phyloP scores from a whole-genome alignment of 2,329 filamentous ascomycete species.

The Colletotrichum melonis region DNA sequence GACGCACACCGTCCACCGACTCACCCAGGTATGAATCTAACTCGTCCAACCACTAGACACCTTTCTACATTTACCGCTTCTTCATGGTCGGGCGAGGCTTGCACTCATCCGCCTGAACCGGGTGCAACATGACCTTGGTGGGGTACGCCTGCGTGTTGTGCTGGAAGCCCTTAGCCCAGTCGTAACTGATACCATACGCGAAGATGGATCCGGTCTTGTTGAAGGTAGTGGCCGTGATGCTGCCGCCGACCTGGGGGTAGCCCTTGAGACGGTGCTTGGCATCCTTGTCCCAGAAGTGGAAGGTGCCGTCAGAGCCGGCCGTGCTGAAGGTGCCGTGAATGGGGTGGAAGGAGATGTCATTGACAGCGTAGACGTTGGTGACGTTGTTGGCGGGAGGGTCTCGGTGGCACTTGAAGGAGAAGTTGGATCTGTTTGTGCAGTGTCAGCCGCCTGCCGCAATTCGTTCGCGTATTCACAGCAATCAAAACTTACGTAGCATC shows the following conservation, averaged over 20 bases:
- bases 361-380: conserved; percentile 93
- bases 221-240: conserved; percentile 93
- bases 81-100: conserved; percentile 70
- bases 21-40: neutral
- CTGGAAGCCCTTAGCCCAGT: conserved; percentile 97
- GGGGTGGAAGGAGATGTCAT: conserved; percentile 98
- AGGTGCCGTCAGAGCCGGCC: conserved; percentile 93
- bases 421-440: conserved; percentile 77
- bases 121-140: conserved; percentile 88
- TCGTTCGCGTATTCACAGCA: neutral
- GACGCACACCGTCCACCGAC: neutral
- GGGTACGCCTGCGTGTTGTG: conserved; percentile 80
- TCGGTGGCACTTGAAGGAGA: conserved; percentile 99
- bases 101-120: conserved; percentile 72
- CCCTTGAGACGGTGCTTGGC: conserved; percentile 91
- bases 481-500: conserved; percentile 71
- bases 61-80: conserved; percentile 61
- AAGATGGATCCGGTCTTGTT: conserved; percentile 87
- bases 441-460: conserved; percentile 17
- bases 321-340: conserved; percentile 98
- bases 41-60: neutral
- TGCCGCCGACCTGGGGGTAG: conserved; percentile 84
- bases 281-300: conserved; percentile 96
- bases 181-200: conserved; percentile 92
- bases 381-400: conserved; percentile 80